These are phyloP conservation scores for Castanea crenata DNA, from an alignment of 306 rosid genomes.

Conservation along the genomic window DNA sequence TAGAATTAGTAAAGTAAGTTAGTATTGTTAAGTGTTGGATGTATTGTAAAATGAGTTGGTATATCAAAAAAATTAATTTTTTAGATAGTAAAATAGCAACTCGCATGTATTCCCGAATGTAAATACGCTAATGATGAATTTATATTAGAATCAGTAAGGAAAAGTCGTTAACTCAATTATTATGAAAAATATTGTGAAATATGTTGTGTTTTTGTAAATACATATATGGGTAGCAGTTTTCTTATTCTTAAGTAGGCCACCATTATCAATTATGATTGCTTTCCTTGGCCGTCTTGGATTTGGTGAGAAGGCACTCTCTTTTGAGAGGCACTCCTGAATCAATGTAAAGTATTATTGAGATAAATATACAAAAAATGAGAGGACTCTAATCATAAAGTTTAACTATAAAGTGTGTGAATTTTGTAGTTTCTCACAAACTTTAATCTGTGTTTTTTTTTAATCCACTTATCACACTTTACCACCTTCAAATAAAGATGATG, in stretches of 20 bases:
- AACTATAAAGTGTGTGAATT: neutral
- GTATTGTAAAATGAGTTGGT: too few relatives aligned
- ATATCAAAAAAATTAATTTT: too few relatives aligned
- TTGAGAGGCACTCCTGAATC: slow-evolving; percentile 10
- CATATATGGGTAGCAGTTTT: neutral
- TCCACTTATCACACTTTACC: slow-evolving; percentile 9
- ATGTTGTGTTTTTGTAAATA: too few relatives aligned
- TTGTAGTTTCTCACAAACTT: neutral
- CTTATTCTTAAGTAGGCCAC: neutral
- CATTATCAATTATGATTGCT: slow-evolving; percentile 34
- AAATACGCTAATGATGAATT: too few relatives aligned
- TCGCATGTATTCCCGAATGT: fast-evolving
- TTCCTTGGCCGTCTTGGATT: slow-evolving; percentile 38
- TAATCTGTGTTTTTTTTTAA: neutral
- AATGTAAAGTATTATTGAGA: neutral
- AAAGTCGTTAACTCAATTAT: too few relatives aligned
- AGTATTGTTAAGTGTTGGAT: too few relatives aligned
- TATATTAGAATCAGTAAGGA: too few relatives aligned
- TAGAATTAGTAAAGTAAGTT: too few relatives aligned
- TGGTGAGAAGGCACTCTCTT: slow-evolving; percentile 17
- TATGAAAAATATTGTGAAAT: too few relatives aligned
- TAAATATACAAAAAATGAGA: too few relatives aligned
- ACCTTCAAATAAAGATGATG: slow-evolving; percentile 24
- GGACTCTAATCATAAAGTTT: too few relatives aligned
- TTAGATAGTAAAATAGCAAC: too few relatives aligned